phyloP scores from a whole-genome alignment of 805 yeast genomes.

The Metschnikowia borealis region DNA sequence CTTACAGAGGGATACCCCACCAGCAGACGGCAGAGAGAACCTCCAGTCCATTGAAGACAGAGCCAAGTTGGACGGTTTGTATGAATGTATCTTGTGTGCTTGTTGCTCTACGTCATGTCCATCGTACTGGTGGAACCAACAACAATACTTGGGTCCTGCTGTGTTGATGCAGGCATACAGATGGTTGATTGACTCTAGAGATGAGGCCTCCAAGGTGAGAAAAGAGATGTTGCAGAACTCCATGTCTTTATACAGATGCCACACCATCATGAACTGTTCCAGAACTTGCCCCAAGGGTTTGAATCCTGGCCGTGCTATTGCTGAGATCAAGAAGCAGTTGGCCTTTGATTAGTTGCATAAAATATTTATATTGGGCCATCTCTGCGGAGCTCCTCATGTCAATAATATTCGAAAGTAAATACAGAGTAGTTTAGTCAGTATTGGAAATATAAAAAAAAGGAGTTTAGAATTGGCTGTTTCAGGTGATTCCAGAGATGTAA shows the following conservation, averaged over 20 bases:
- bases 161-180: conserved; percentile 98
- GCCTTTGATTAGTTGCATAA: conserved; percentile 56
- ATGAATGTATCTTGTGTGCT: conserved; percentile 97
- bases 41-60: conserved; percentile 89
- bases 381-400: neutral
- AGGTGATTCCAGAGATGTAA: too few species aligned
- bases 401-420: neutral
- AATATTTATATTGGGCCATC: conserved; percentile 7
- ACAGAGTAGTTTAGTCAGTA: too few species aligned
- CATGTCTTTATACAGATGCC: conserved; percentile 97
- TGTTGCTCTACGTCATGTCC: conserved; percentile 99
- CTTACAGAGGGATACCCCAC: conserved; percentile 75
- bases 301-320: conserved; percentile 97
- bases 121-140: conserved; percentile 99
- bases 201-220: conserved; percentile 78
- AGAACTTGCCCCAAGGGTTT: conserved; percentile 97
- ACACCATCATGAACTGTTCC: conserved; percentile 98
- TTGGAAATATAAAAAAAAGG: too few species aligned
- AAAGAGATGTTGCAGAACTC: conserved; percentile 90
- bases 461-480: too few species aligned
- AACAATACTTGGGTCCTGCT: conserved; percentile 97
- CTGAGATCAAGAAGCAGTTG: conserved; percentile 91
- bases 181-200: conserved; percentile 97
- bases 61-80: conserved; percentile 92
- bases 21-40: conserved; percentile 90